Base-by-base conservation (phyloP, 2,329 filamentous ascomycete genomes). In the Metarhizium robertsii region DNA sequence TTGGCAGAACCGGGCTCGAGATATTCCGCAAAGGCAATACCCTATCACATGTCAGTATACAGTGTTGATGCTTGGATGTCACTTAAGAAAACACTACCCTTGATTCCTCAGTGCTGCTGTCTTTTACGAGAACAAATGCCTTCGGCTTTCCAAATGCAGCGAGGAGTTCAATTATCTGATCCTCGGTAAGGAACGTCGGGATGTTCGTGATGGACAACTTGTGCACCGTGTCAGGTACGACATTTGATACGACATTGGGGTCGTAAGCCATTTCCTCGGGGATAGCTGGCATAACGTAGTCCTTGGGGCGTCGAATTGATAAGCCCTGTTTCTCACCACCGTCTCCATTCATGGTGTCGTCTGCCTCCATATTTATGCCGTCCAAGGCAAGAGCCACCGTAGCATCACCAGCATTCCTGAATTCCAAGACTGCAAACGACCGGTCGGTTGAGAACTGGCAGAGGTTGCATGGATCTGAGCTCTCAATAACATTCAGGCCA, bases 1-100 rank as follows among this genome's bases (percentile, higher is more conserved):
- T 94, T 96, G 43, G 82, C 80, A 18, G 61, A 57, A 8, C 79
- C 68, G 7, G 90, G 80, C 59, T 97, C 90, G 54, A 82, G 79
- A 64, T 96, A 99, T 71, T 99, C 95, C 73, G 90, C 95, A 75
- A 99, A 99, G 0, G 92, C 92, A 64, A 99, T 91, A 36, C 94
- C 94, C 87, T 96, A 61, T 36, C 6, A 43, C 29, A 30, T 10
- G 32, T 58, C n/a, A 53, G 38, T 43, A 14, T 46, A 18, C n/a
- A 25, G 29, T 5, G 20, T 11, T 8, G 20, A 34, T 14, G 25
- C 20, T 7, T 20, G 18, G 6, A 7, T 16, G 6, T 45, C 86
- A 20, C 3, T 7, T 20, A 2, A 48, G n/a, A 10, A 46, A 20
- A 20, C 6, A 48, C 76, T 80, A 94, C 90, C 64, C 90, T 81